Evolutionary conservation across 1,284 basidiomycete species (phyloP), one percentile per base, ranked within the genome.

Genomic region (Apiotrichum sp.): DNA sequence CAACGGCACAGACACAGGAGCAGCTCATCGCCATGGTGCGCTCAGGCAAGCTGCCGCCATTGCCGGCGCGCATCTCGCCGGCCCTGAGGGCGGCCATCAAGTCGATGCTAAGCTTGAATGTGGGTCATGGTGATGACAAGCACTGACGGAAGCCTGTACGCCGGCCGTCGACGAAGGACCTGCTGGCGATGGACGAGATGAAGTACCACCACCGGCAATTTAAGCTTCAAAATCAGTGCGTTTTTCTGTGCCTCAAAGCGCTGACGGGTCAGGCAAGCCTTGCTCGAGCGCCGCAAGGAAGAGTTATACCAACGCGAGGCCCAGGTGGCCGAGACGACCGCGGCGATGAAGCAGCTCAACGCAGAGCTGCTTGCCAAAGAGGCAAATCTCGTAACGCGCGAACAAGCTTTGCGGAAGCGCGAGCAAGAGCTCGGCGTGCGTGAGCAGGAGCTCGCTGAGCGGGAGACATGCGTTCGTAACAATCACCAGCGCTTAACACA

Each of bases 381-480:
- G 6, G 64, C 65, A 1, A 70, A 58, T 46, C 70, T 72, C 5
- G 73, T 73, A 2, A 64, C 56, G 13, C 69, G 58, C 14, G 55
- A 55, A 14, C 47, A 35, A 10, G 45, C 54, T 2, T 16, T 71
- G 6, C 44, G 42, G 5, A 53, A 56, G 31, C 58, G 66, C 13
- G 68, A 69, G 35, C 62, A 58, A 2, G 86, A 83, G 0, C 78
- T 89, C 14, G 74, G 79, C 5, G 78, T 78, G 48, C 80, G 86
- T 7, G 87, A 89, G 64, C 82, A 84, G 47, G 85, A 88, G 65
- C 83, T 89, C 34, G 47, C 50, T 9, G 51, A 53, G 8, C 82
- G 83, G 63, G 86, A 85, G 52, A 86, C 88, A 63, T 85, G 88
- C 40, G 80, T 85, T 65, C 78, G 80, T 33, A 84, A 86, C 13